Base-by-base conservation (phyloP, 1,284 basidiomycete genomes). In the Naganishia albida region DNA sequence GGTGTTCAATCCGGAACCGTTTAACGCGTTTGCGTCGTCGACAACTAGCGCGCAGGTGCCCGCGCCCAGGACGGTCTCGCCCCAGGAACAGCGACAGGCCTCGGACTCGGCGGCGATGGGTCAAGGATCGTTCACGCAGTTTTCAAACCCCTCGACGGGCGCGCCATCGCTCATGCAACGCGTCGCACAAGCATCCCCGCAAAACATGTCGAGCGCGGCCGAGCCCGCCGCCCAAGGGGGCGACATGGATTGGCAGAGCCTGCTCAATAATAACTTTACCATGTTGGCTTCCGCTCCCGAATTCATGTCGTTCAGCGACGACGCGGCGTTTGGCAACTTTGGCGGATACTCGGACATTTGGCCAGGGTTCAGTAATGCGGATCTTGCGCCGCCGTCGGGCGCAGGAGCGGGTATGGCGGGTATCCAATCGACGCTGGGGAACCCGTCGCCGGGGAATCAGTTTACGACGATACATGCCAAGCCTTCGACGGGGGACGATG, bases 231-330 rank as follows among this genome's bases (percentile, higher is more conserved):
- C 7, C 2, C 18, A 44, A 38, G 50, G 50, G 48, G 25, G 64
- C 60, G 51, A 73, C 68, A 39, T 75, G 70, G 65, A 60, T 15
- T 60, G 57, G 57, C 57, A 60, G 26, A 60, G 48, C 18, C 57
- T 60, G 46, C 28, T 60, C 13, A 60, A 60, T 34, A 60, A 60
- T 18, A 60, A 60, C 46, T 60, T 60, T 50, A 74, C 73, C 0
- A 69, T 75, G 62, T 63, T 75, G 49, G 68, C 65, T 25, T 69
- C 70, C 15, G 71, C 72, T 43, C 73, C 72, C 1, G 71, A 70
- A 25, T 68, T 71, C 63, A 73, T 72, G 63, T 75, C 75, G 26
- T 70, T 71, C 34, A 70, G 70, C 30, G 70, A 72, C 63, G 65
- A 72, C 30, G 57, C 71, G 10, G 68, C 70, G 42, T 62, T 62